Base-by-base conservation (phyloP, 371 early-diverging fungal genomes). In the Saksenaea vasiformis region DNA sequence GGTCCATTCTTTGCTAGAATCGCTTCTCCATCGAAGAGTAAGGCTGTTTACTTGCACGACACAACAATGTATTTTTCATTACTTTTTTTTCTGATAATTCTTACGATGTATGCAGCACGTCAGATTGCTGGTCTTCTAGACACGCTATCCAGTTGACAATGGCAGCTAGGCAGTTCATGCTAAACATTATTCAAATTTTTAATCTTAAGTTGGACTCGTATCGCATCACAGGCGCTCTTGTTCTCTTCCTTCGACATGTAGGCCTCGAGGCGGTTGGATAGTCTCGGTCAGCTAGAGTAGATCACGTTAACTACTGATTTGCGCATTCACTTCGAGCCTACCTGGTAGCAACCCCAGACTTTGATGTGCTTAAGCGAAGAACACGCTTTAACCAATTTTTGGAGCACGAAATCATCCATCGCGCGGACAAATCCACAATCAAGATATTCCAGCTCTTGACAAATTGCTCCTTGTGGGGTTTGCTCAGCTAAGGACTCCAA, bases 381-480 rank as follows among this genome's bases (percentile, higher is more conserved):
- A 56, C 88, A 85, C 0, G 65, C 54, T 15, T 67, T 62, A 43
- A 90, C 57, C 15, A 92, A 27, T 41, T 72, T 70, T 41, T 73
- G 76, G 62, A 93, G 73, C 17, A 89, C 83, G 27, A 78, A 83
- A 56, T 95, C 93, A 62, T 88, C 87, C 67, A 91, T 79, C 10
- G 87, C 78, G 10, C 92, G 87, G 13, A 90, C 85, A 87, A 90
- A 93, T 24, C 90, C 85, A 44, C 87, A 75, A 65, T 93, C 87
- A 47, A 93, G 62, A 3, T 74, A 73, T n/a, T 56, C 60, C 53
- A 93, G 67, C 1, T 66, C 37, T 9, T 72, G 67, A 39, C 88
- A 87, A 1, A 70, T 67, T 8, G 34, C 34, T 8, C 26, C 35
- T 17, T 38, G 28, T 8, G 56, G 39, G 5, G 34, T 65, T 53